These are phyloP conservation scores for Oxytropis ochrocephala DNA, from an alignment of 306 rosid species.

Conservation along the genomic window DNA sequence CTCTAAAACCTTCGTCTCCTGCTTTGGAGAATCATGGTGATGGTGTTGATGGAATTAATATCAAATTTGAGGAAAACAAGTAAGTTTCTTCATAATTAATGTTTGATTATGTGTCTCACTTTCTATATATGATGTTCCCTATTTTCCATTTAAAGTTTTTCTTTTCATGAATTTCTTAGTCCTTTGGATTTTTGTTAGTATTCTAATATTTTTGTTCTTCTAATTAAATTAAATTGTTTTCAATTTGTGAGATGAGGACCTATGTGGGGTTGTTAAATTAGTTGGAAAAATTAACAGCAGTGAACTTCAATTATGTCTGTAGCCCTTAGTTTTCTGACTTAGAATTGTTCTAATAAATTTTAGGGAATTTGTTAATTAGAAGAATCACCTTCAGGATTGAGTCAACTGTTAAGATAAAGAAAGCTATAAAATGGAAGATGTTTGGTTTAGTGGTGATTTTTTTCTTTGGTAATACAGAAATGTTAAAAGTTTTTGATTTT, in stretches of 20 bases:
- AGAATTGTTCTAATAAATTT: neutral
- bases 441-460: neutral
- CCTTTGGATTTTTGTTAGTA: neutral
- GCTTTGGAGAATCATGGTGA: neutral
- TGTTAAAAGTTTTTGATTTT: neutral
- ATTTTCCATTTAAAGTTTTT: neutral
- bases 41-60: neutral
- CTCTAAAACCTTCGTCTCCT: slow-evolving; percentile 21
- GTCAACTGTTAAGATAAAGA: neutral
- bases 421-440: neutral
- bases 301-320: neutral
- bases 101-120: neutral
- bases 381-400: neutral
- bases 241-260: neutral
- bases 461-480: neutral
- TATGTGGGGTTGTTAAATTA: neutral
- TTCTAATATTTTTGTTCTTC: neutral
- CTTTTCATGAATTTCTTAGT: neutral
- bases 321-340: neutral
- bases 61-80: slow-evolving; percentile 16
- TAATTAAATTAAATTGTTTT: neutral
- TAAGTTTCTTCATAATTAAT: neutral
- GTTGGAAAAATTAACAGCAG: neutral
- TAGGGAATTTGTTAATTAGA: neutral
- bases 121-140: neutral